Percentiles rank a stretch among this genome's conserved stretches.
phyloP scores from a whole-genome alignment of 2,329 filamentous ascomycete genomes.

The Hypoxylon rubiginosum region DNA sequence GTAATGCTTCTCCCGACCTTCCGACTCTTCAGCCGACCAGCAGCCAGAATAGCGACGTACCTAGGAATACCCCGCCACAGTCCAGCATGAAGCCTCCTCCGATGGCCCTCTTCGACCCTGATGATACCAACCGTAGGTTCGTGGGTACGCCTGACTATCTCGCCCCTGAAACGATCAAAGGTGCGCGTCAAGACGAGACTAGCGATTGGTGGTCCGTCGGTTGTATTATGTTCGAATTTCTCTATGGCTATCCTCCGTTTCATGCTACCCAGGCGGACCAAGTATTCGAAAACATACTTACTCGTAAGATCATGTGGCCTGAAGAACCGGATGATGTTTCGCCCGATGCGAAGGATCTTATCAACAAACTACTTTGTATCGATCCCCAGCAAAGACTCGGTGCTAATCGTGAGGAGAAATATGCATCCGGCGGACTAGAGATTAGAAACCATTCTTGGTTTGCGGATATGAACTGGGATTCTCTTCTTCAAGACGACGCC shows the following conservation, averaged over 20 bases:
- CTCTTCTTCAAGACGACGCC: slow-evolving; percentile 91
- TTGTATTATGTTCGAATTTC: slow-evolving; percentile 96
- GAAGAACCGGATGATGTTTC: slow-evolving; percentile 84
- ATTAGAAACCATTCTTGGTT: slow-evolving; percentile 95
- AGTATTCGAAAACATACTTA: slow-evolving; percentile 96
- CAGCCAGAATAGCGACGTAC: slow-evolving; percentile 63
- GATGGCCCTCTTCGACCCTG: slow-evolving; percentile 94
- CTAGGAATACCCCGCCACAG: slow-evolving; percentile 72
- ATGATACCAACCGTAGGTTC: slow-evolving; percentile 92
- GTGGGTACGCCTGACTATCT: slow-evolving; percentile 98
- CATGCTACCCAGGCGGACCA: slow-evolving; percentile 90
- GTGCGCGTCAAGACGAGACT: slow-evolving; percentile 94
- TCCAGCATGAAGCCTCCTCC: slow-evolving; percentile 86
- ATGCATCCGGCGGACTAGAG: slow-evolving; percentile 85
- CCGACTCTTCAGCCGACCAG: slow-evolving; percentile 70
- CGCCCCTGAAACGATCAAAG: slow-evolving; percentile 95
- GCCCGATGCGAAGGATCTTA: slow-evolving; percentile 90
- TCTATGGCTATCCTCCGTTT: slow-evolving; percentile 94
- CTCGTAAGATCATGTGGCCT: slow-evolving; percentile 92
- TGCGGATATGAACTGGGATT: slow-evolving; percentile 87
- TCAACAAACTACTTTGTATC: slow-evolving; percentile 90
- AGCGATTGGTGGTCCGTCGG: slow-evolving; percentile 99
- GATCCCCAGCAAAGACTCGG: slow-evolving; percentile 87
- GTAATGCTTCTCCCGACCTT: slow-evolving; percentile 80
- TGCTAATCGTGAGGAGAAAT: slow-evolving; percentile 87